Evolutionary conservation across 148 eudicot species (phyloP).

Genomic region (Chenopodium album): DNA sequence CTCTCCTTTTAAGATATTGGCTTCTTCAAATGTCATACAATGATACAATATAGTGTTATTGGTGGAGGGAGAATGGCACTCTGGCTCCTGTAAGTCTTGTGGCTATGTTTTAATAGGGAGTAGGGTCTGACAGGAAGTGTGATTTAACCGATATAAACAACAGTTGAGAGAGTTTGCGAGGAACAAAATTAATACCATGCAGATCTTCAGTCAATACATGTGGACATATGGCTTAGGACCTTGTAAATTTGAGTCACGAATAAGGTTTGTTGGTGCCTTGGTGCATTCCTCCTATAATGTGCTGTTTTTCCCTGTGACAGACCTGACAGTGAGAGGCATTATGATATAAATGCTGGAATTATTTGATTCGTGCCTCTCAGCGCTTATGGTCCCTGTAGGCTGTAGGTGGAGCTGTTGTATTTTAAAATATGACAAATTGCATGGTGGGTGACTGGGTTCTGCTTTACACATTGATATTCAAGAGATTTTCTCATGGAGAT

Average conservation of each 20-base stretch:
- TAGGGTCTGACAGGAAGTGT: not conserved
- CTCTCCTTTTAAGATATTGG: not conserved
- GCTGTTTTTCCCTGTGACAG: not conserved
- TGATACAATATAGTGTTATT: not conserved
- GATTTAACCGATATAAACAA: not conserved
- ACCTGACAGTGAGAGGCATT: too few species aligned
- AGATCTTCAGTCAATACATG: too few species aligned
- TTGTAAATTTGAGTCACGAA: too few species aligned
- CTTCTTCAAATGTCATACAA: not conserved
- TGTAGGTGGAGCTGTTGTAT: not conserved
- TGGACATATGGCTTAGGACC: not conserved
- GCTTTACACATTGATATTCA: not conserved
- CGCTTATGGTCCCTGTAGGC: not conserved
- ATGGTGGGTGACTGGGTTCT: not conserved
- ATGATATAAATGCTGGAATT: too few species aligned
- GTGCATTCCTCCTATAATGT: not conserved
- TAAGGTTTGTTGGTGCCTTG: not conserved
- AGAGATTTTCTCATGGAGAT: not conserved
- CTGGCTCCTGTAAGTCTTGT: not conserved
- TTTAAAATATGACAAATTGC: not conserved
- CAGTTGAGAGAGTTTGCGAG: not conserved
- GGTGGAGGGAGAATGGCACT: not conserved
- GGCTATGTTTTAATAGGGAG: not conserved
- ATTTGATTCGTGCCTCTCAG: not conserved
- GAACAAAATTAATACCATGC: too few species aligned